A percentile compares a stretch with the other conserved stretches of the same genome.
These are phyloP conservation scores for Trichoderma arundinaceum DNA, from an alignment of 2,329 filamentous ascomycete species.

Conservation along the genomic window DNA sequence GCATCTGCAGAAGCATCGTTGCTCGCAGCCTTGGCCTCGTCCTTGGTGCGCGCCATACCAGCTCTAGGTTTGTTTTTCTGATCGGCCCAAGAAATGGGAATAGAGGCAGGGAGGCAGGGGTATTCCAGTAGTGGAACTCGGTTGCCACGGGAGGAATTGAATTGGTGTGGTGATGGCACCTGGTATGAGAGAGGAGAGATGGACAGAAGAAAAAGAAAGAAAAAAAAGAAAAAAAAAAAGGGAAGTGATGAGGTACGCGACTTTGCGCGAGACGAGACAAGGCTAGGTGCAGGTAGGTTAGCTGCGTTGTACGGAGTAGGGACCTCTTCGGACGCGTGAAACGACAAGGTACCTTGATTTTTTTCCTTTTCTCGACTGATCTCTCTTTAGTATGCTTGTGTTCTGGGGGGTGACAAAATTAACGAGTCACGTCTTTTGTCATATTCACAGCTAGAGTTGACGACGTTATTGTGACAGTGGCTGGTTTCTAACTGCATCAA, in stretches of 20 bases:
- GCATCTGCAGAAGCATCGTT: slow-evolving; percentile 47
- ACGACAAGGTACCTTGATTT: neutral
- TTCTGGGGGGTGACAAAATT: slow-evolving; percentile 11
- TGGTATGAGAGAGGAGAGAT: neutral
- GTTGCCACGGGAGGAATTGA: slow-evolving; percentile 8
- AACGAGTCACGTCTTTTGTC: neutral
- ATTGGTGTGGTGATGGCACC: slow-evolving; percentile 11
- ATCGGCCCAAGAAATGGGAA: too few relatives aligned
- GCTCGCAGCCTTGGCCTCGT: slow-evolving; percentile 38
- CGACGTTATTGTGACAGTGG: neutral
- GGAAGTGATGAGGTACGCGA: slow-evolving; percentile 27
- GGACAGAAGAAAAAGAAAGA: slow-evolving; percentile 16
- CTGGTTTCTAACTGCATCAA: neutral
- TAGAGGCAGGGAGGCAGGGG: neutral
- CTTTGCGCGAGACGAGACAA: slow-evolving; percentile 22
- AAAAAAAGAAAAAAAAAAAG: slow-evolving; percentile 21
- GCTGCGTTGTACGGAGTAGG: slow-evolving; percentile 21
- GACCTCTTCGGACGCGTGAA: slow-evolving; percentile 7
- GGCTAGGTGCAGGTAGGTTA: slow-evolving; percentile 17
- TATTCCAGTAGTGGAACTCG: slow-evolving; percentile 22
- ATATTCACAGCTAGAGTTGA: neutral
- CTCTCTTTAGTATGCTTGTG: too few relatives aligned
- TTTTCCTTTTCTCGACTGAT: neutral
- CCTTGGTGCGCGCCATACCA: slow-evolving; percentile 44
- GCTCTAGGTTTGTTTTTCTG: neutral